Evolutionary conservation across 805 yeast genomes (phyloP).

Genomic region (Torulaspora gathmanii): DNA sequence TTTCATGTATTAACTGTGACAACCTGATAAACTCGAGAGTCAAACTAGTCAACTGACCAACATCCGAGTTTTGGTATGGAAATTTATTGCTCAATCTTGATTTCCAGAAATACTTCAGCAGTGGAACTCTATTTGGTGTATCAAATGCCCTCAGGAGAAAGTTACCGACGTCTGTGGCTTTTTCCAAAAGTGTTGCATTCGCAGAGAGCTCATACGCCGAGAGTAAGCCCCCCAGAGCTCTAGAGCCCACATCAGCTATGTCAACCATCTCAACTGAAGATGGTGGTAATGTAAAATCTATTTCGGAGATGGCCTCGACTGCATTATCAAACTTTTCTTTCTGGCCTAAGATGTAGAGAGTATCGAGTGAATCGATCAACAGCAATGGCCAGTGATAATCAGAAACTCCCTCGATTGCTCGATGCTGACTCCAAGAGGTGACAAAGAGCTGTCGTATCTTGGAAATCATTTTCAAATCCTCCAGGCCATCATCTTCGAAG

Average conservation of each 20-base stretch:
- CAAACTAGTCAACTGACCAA: constrained; percentile 48
- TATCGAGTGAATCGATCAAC: constrained; percentile 49
- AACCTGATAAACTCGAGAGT: constrained; percentile 50
- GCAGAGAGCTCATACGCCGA: constrained; percentile 49
- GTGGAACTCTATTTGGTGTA: constrained; percentile 54
- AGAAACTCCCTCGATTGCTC: constrained; percentile 29
- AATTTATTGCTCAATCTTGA: constrained; percentile 36
- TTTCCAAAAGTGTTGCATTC: constrained; percentile 32
- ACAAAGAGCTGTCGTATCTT: constrained; percentile 38
- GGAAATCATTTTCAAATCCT: constrained; percentile 27
- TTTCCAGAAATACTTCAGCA: constrained; percentile 43
- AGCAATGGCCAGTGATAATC: constrained; percentile 51
- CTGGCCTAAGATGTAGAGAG: constrained; percentile 45
- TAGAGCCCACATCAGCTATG: constrained; percentile 39
- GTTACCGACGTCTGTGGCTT: constrained; percentile 46
- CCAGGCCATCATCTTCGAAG: constrained; percentile 31
- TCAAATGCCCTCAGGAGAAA: constrained; percentile 52
- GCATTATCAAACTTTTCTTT: constrained; percentile 39
- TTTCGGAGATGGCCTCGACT: constrained; percentile 33
- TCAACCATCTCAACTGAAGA: constrained; percentile 47
- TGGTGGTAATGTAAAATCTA: constrained; percentile 42
- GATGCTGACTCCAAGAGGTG: constrained; percentile 40
- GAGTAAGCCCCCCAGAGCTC: constrained; percentile 50
- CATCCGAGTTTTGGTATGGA: constrained; percentile 36
- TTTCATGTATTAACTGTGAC: constrained; percentile 47